Base-by-base conservation (phyloP, 2,329 filamentous ascomycete genomes). In the Pseudofabraea citricarpa region DNA sequence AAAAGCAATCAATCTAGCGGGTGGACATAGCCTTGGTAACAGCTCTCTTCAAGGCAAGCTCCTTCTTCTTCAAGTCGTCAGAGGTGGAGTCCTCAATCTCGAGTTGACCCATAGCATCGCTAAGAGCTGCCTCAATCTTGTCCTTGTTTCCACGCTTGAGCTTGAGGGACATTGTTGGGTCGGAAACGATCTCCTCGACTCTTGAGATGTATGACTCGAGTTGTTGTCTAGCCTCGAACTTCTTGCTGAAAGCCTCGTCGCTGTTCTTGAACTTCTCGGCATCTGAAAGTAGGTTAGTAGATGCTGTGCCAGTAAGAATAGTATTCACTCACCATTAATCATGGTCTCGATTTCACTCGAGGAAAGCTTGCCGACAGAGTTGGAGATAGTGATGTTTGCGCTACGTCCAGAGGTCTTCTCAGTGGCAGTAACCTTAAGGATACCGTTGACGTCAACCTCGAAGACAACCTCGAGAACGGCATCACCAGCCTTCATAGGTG, bases 361-460 rank as follows among this genome's bases (percentile, higher is more conserved):
- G 52, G 90, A 95, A 57, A 98, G 88, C 80, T 98, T 98, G 70
- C 93, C 93, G 62, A 98, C 91, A 48, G 93, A 95, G 83, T 98
- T 98, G 73, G 88, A 89, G 73, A 98, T 98, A 68, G 93, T 98
- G 71, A 98, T 98, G 83, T 98, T 98, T 73, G 93, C 93, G 64
- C 80, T 93, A 69, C 93, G 90, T 63, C 93, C 93, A 24, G 93
- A 95, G 59, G 89, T 91, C 84, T 98, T 98, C 82, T 98, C 93
- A 37, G 91, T 96, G 57, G 93, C 93, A 52, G 91, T 97, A 63
- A 97, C 93, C 84, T 98, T 98, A 56, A 98, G 85, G 69, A 96
- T 95, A 85, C 93, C 93, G 79, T 98, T 98, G 80, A 96, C 93
- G 60, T 98, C 93, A 65, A 98, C 93, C 77, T 98, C 93, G 73